Evolutionary conservation across 208 protist genomes (phyloP).

Genomic region (Leishmania major): DNA sequence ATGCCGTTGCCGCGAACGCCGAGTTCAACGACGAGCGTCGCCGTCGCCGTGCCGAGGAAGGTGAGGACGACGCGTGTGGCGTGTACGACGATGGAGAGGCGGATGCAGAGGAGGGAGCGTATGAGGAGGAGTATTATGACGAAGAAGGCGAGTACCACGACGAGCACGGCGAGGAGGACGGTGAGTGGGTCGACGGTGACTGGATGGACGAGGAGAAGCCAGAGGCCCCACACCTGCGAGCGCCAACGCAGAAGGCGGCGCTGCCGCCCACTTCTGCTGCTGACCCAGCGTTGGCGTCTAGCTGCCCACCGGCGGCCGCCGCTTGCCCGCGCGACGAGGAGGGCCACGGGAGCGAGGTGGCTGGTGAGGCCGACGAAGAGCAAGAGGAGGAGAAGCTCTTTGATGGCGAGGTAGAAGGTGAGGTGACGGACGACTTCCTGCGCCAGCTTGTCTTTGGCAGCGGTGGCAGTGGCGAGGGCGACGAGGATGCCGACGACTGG

Average conservation of each 20-base stretch:
- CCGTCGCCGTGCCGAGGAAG: slow-evolving; percentile 12
- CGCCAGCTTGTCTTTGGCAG: slow-evolving; percentile 73
- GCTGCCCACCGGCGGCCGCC: neutral
- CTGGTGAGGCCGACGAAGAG: slow-evolving; percentile 1
- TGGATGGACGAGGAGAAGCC: slow-evolving; percentile 12
- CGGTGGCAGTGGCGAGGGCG: slow-evolving; percentile 24
- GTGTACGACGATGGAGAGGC: slow-evolving; percentile 24
- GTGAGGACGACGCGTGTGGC: slow-evolving; percentile 14
- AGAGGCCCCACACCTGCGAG: neutral
- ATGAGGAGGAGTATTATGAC: slow-evolving; percentile 2
- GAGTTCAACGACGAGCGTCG: slow-evolving; percentile 24
- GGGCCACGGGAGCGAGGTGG: neutral
- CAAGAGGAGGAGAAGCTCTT: slow-evolving; percentile 79
- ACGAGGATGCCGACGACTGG: slow-evolving; percentile 25
- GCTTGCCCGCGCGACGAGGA: neutral
- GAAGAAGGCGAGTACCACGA: slow-evolving; percentile 24
- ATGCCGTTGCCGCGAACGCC: slow-evolving; percentile 25
- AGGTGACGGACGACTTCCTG: slow-evolving; percentile 86
- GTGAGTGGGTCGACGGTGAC: slow-evolving; percentile 18
- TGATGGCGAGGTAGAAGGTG: slow-evolving; percentile 80
- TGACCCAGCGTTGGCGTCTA: slow-evolving; percentile 4
- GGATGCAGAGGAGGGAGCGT: slow-evolving; percentile 16
- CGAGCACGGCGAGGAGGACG: slow-evolving; percentile 27
- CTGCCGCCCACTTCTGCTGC: neutral
- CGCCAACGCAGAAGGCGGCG: neutral